Evolutionary conservation across 208 protist species (phyloP).

Genomic region (Blechomonas ayalai): DNA sequence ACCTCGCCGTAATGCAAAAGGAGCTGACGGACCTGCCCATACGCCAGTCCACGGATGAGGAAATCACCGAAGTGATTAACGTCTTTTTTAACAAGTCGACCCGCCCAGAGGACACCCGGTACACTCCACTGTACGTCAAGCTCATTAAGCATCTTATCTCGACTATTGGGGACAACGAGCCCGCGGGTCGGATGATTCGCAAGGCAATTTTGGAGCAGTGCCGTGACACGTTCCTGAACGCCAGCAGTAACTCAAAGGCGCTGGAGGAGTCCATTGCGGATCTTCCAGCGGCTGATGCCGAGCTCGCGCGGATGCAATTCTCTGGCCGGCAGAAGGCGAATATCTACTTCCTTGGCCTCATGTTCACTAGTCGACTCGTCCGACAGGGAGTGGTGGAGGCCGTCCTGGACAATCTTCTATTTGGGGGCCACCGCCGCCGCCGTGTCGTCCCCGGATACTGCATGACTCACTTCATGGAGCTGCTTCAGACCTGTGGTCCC

Average conservation of each 20-base stretch:
- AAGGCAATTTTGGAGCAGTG: conserved; percentile 68
- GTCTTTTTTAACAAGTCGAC: conserved; percentile 85
- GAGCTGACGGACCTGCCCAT: conserved; percentile 72
- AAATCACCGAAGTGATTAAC: conserved; percentile 78
- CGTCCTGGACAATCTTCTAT: conserved; percentile 73
- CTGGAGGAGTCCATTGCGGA: conserved; percentile 38
- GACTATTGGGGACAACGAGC: conserved; percentile 56
- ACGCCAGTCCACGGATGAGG: conserved; percentile 75
- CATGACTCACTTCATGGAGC: conserved; percentile 74
- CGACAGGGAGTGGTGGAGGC: conserved; percentile 41
- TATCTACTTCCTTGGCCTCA: conserved; percentile 74
- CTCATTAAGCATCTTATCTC: conserved; percentile 66
- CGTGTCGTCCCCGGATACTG: conserved; percentile 62
- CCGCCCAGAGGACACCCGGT: conserved; percentile 66
- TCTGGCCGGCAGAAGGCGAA: conserved; percentile 76
- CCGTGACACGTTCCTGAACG: conserved; percentile 57
- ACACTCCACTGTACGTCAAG: conserved; percentile 71
- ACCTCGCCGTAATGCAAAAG: conserved; percentile 63
- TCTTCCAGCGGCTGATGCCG: conserved; percentile 47
- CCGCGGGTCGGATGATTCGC: conserved; percentile 58
- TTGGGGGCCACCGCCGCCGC: conserved; percentile 40
- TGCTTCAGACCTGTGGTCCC: conserved; percentile 63
- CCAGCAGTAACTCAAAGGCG: conserved; percentile 19
- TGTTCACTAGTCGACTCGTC: conserved; percentile 59
- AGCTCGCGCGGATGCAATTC: conserved; percentile 57